Evolutionary conservation across 345 rosid genomes (phyloP), one percentile per base, ranked within the genome.

Genomic region (Microcos paniculata): DNA sequence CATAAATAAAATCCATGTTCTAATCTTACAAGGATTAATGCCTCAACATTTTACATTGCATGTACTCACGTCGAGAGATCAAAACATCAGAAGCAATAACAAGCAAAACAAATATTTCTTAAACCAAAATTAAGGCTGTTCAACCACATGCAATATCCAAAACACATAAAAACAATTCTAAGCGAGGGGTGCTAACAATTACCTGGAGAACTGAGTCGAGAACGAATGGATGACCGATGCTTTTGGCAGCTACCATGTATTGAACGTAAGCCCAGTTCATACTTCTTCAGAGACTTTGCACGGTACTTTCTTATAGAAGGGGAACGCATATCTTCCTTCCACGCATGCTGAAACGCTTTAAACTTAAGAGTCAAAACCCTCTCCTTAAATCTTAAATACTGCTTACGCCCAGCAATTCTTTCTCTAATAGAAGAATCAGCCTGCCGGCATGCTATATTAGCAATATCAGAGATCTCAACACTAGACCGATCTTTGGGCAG

Each of bases 241-340:
- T 87, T 96, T 75, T 88, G 87, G 78, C 72, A 74, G 72, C 87
- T 90, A 71, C 85, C 81, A 71, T 82, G 76, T 21, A 80, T 78
- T 72, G 86, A 73, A 46, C 92, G 86, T 53, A 87, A 77, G 81
- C 82, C 84, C 4, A 80, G 73, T 46, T 94, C 97, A 58, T 66
- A 66, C 85, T 89, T 94, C 76, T 84, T 91, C 69, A 86, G 96
- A 79, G 93, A 84, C 79, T 87, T 93, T 40, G 90, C 85, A 62
- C 87, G 88, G 53, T 66, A 79, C 84, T 90, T 96, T 80, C 85
- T 79, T 31, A 82, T 73, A 24, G 89, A 86, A 26, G 83, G 88
- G 77, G 84, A 76, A 21, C 76, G 86, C 87, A 88, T 30, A 80
- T 96, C 99, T 82, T 92, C 97, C 88, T 88, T 94, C 99, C 99